Percentiles rank a stretch among this genome's conserved stretches.
Conservation (phyloP, 2,329 filamentous ascomycete genomes). For the Penicillium sp. region DNA sequence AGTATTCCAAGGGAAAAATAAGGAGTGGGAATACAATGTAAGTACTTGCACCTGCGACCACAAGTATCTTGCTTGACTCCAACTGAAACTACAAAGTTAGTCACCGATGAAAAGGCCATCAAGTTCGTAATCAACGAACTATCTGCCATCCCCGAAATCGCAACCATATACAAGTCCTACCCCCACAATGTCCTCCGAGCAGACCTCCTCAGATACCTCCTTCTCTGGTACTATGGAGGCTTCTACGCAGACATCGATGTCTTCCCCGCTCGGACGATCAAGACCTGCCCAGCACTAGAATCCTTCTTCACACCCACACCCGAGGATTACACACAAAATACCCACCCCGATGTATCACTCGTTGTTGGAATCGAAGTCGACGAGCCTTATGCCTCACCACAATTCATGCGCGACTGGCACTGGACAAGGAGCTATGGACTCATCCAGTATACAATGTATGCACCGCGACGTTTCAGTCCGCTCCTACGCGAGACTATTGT, state of each 20-base stretch:
- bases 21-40: background rate
- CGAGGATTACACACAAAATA: slow-evolving; percentile 3
- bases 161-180: background rate
- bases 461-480: slow-evolving; percentile 30
- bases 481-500: slow-evolving; percentile 26
- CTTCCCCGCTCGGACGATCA: slow-evolving; percentile 24
- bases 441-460: slow-evolving; percentile 31
- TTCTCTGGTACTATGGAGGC: slow-evolving; percentile 31
- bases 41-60: background rate
- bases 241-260: slow-evolving; percentile 32
- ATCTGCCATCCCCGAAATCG: background rate
- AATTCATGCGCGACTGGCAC: slow-evolving; percentile 28
- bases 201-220: slow-evolving; percentile 37
- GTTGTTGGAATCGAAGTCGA: slow-evolving; percentile 30
- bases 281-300: slow-evolving; percentile 22
- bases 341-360: slow-evolving; percentile 22
- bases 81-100: background rate
- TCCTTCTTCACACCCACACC: slow-evolving; percentile 1
- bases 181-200: slow-evolving; percentile 37
- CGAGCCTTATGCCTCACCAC: slow-evolving; percentile 27
- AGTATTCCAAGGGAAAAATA: background rate
- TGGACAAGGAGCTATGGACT: slow-evolving; percentile 30
- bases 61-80: background rate
- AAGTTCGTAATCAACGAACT: background rate
- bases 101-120: background rate